Conservation (phyloP, 768 basidiomycete genomes). For the Dioszegia hungarica region DNA sequence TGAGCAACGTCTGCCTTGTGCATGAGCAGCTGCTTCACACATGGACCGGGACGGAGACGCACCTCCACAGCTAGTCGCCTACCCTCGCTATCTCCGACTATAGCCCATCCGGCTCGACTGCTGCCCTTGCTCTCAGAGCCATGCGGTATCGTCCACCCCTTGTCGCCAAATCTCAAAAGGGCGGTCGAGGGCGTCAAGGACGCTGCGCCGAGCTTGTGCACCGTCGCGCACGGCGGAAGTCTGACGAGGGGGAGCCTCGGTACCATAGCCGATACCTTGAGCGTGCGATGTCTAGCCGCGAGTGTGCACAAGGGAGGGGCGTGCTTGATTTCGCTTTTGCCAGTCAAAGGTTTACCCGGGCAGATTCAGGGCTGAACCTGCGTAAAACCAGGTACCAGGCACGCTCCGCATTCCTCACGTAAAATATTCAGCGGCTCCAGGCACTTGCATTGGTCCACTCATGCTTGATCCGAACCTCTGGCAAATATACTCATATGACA, state of each 20-base stretch:
- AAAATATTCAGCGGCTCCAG: no score
- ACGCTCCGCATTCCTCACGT: no score
- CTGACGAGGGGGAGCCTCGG: conserved; percentile 26
- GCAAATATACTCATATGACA: no score
- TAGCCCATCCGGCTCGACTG: conserved; percentile 59
- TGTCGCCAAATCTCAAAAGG: conserved; percentile 24
- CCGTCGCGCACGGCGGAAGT: conserved; percentile 20
- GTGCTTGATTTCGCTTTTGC: background rate
- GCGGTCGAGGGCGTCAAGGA: conserved; percentile 16
- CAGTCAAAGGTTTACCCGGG: no score
- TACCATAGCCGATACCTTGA: conserved; percentile 17
- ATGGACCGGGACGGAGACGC: conserved; percentile 13
- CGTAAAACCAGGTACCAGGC: no score
- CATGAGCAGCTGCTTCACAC: conserved; percentile 30
- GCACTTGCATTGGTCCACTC: no score
- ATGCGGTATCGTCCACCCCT: conserved; percentile 31
- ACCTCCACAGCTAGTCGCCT: conserved; percentile 70
- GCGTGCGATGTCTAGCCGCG: no score
- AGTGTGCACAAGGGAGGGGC: no score
- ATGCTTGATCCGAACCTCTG: no score
- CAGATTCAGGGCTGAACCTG: no score
- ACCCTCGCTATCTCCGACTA: conserved; percentile 63
- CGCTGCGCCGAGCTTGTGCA: conserved; percentile 30
- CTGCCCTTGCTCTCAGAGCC: background rate
- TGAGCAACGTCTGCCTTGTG: conserved; percentile 58